Evolutionary conservation across 1,139 yeast species (phyloP).

Genomic region (Magnusiomyces fungicola): DNA sequence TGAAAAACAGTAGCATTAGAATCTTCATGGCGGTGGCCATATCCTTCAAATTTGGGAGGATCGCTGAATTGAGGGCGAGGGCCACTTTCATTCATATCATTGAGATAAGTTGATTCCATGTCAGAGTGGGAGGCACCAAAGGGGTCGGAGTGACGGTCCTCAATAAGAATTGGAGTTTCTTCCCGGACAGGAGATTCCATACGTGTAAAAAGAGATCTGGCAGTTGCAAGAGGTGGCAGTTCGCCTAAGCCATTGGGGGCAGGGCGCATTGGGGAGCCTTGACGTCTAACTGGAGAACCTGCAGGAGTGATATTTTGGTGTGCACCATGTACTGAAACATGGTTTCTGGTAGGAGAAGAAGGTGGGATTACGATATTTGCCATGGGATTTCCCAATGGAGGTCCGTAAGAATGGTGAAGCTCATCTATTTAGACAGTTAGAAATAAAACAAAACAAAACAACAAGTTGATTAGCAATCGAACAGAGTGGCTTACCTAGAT

Average conservation of each 20-base stretch:
- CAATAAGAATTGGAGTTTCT: constrained; percentile 23
- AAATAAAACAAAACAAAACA: neutral
- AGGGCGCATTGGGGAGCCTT: neutral
- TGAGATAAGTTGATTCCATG: neutral
- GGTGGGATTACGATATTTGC: neutral
- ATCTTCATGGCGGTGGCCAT: neutral
- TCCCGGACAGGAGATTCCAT: constrained; percentile 26
- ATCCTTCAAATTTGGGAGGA: constrained; percentile 3
- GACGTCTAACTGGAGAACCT: constrained; percentile 9
- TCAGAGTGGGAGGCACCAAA: neutral
- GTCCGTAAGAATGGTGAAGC: neutral
- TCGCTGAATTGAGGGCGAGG: neutral
- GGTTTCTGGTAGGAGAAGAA: neutral
- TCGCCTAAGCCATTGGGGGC: neutral
- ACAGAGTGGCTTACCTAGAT: constrained; percentile 23
- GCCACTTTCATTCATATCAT: neutral
- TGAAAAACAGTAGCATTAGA: neutral
- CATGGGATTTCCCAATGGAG: neutral
- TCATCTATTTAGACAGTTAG: constrained; percentile 4
- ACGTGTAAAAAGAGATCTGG: constrained; percentile 27
- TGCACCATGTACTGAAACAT: constrained; percentile 16
- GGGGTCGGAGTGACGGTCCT: constrained; percentile 8
- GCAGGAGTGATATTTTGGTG: constrained; percentile 15
- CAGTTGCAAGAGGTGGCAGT: constrained; percentile 4
- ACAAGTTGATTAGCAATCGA: neutral